phyloP scores from a whole-genome alignment of 805 yeast genomes.

The Starmerella bombicola region DNA sequence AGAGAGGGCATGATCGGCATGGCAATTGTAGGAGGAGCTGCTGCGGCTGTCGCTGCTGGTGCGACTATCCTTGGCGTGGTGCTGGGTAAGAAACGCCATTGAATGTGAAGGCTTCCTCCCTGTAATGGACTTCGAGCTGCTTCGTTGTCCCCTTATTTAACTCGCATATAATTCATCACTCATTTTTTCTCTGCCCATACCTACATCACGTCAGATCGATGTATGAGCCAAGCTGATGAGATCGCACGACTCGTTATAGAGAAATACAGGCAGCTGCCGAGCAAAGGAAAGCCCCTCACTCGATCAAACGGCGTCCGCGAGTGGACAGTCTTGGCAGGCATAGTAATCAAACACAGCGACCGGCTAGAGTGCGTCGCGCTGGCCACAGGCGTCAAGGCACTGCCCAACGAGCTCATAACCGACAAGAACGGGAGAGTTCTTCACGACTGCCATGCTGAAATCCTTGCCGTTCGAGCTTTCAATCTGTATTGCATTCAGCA shows the following conservation, averaged over 20 bases:
- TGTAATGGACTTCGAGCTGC: no score
- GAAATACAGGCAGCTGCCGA: constrained; percentile 23
- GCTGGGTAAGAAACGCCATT: constrained; percentile 19
- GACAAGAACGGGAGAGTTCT: constrained; percentile 47
- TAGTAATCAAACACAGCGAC: constrained; percentile 34
- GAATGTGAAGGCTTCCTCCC: no score
- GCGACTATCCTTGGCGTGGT: constrained; percentile 36
- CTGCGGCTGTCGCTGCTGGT: constrained; percentile 69
- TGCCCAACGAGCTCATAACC: constrained; percentile 41
- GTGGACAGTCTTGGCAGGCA: constrained; percentile 75
- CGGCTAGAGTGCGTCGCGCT: constrained; percentile 34
- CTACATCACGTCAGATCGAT: neutral
- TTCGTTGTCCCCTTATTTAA: neutral
- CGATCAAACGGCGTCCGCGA: constrained; percentile 57
- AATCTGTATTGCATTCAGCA: constrained; percentile 41
- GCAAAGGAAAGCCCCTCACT: constrained; percentile 44
- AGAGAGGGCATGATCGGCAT: constrained; percentile 81
- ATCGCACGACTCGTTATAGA: constrained; percentile 22
- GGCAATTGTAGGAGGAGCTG: constrained; percentile 72
- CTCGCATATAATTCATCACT: no score
- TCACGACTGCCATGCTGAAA: constrained; percentile 89
- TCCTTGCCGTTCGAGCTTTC: constrained; percentile 57
- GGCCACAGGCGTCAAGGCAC: constrained; percentile 74
- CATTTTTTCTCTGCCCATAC: neutral
- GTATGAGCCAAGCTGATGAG: constrained; percentile 7